Percentiles rank a stretch among this genome's conserved stretches.
These are phyloP conservation scores for Neurospora sp. DNA, from an alignment of 495 filamentous ascomycete genomes.

Conservation along the genomic window DNA sequence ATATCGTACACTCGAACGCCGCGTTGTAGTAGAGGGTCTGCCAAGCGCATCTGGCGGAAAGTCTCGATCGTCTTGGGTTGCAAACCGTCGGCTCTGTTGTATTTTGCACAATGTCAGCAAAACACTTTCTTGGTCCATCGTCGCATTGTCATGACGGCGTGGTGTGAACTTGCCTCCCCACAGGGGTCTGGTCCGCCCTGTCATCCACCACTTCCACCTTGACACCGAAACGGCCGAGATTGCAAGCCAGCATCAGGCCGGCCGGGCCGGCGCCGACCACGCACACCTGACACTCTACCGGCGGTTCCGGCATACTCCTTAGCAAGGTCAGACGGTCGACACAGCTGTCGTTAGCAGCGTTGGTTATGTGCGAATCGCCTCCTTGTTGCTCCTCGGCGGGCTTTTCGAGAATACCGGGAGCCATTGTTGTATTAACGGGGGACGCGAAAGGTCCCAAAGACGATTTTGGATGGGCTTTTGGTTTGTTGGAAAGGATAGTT, in stretches of 20 bases:
- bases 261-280: conserved; percentile 63
- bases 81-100: conserved; percentile 50
- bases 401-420: conserved; percentile 20
- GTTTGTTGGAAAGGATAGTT: neutral
- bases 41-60: conserved; percentile 53
- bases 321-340: conserved; percentile 26
- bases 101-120: neutral
- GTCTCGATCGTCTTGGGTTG: conserved; percentile 47
- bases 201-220: conserved; percentile 53
- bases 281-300: conserved; percentile 42
- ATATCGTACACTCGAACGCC: conserved; percentile 62
- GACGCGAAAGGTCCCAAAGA: neutral
- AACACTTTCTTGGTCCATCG: neutral
- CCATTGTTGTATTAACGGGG: conserved; percentile 9
- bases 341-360: conserved; percentile 16
- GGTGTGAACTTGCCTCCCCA: conserved; percentile 37
- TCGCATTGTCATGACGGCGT: neutral
- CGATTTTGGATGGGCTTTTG: neutral
- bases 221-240: conserved; percentile 56
- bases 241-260: conserved; percentile 61
- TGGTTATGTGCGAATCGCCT: conserved; percentile 12
- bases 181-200: conserved; percentile 48
- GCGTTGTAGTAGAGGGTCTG: conserved; percentile 49
- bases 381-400: conserved; percentile 15
- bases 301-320: conserved; percentile 27